Evolutionary conservation across 2,329 filamentous ascomycete genomes (phyloP), one percentile per base, ranked within the genome.

Genomic region (Didymella sp.): DNA sequence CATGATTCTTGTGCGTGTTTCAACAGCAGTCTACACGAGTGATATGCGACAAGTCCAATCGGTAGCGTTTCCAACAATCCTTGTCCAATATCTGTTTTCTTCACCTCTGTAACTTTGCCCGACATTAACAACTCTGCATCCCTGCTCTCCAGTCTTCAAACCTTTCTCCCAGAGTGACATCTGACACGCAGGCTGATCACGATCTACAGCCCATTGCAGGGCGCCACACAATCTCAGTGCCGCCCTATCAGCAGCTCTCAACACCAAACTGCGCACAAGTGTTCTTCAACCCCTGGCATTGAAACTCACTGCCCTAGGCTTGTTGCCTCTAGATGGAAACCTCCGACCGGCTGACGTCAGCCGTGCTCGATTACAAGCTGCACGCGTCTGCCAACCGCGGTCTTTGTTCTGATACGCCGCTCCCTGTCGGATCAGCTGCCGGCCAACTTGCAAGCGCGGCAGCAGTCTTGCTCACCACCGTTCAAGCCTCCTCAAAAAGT

Each of bases 221-320:
- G 43, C 54, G 54, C 54, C 54, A 57, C 54, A 57, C 49, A 48
- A 57, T 57, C 54, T 49, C 43, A 28, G n/a, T 21, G 38, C 48
- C 27, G 43, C 49, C 54, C 54, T 57, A 52, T 57, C 54, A 57
- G 49, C 54, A 30, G 6, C 24, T 15, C 22, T 51, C 17, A 15
- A 37, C 1, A 25, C 44, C 24, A 49, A 15, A 38, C 40, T 15
- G 42, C 38, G 30, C 37, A 38, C 45, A 30, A 48, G n/a, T 52
- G 13, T 25, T 31, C 22, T 15, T 28, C 46, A 25, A 25, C 22
- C 42, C 24, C 41, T 42, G 52, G 30, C 24, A 9, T 15, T 11
- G 11, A 27, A 46, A 12, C 33, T 40, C 35, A n/a, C 25, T 44
- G 24, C 31, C 13, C 31, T 25, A 35, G 42, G 28, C 27, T 33